A percentile compares a stretch with the other conserved stretches of the same genome.
phyloP scores from a whole-genome alignment of 805 yeast species.

The Saccharomycopsis sp. region DNA sequence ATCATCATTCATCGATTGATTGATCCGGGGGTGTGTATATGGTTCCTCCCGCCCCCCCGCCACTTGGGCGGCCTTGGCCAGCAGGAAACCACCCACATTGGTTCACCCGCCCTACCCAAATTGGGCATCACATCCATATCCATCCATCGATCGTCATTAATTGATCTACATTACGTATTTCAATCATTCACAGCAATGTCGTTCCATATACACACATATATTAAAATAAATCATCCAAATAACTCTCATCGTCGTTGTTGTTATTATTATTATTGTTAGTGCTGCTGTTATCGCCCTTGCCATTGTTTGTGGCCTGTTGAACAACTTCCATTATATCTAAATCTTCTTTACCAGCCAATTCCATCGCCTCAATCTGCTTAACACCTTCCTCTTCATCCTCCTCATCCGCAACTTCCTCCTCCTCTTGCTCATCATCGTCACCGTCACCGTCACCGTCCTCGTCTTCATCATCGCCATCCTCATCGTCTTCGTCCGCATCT shows the following conservation, averaged over 20 bases:
- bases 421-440: slow-evolving; percentile 23
- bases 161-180: no score
- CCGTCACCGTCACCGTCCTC: slow-evolving; percentile 28
- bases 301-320: not conserved
- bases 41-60: no score
- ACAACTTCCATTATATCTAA: not conserved
- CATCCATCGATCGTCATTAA: no score
- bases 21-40: no score
- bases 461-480: slow-evolving; percentile 29
- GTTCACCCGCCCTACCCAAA: no score
- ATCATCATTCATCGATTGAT: no score
- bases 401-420: slow-evolving; percentile 28
- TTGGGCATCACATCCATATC: no score
- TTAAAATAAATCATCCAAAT: not conserved
- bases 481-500: slow-evolving; percentile 29
- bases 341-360: not conserved
- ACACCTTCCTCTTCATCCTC: slow-evolving; percentile 31
- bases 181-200: no score
- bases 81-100: no score
- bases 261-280: slow-evolving; percentile 1
- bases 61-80: no score
- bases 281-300: slow-evolving; percentile 5
- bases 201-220: not conserved
- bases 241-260: not conserved
- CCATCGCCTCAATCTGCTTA: not conserved